phyloP scores from a whole-genome alignment of 2,329 filamentous ascomycete species.

The Scedosporium dehoogii region DNA sequence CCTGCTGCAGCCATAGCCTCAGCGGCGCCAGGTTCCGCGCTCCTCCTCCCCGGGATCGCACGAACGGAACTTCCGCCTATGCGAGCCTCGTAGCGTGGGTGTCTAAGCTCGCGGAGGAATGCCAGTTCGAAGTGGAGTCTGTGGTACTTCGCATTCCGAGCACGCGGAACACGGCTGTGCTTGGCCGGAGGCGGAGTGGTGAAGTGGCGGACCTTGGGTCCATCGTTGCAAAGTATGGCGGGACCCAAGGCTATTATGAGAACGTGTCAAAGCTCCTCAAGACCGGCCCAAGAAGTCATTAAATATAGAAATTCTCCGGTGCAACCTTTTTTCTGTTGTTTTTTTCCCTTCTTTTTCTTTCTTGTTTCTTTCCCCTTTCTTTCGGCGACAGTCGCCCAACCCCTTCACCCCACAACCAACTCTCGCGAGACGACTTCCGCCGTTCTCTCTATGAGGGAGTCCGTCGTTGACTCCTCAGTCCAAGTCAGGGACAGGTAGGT shows the following conservation, averaged over 20 bases:
- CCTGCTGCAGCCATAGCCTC: slow-evolving; percentile 87
- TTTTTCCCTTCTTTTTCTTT: too few relatives aligned
- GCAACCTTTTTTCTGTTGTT: not conserved
- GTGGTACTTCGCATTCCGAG: slow-evolving; percentile 88
- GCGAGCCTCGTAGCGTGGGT: slow-evolving; percentile 77
- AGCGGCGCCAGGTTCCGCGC: slow-evolving; percentile 67
- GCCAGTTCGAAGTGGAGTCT: slow-evolving; percentile 68
- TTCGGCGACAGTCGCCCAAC: too few relatives aligned
- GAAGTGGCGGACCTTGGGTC: slow-evolving; percentile 30
- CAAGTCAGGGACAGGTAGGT: slow-evolving; percentile 63
- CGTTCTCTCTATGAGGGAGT: not conserved
- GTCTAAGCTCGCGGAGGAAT: slow-evolving; percentile 54
- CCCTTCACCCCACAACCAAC: not conserved
- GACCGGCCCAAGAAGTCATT: slow-evolving; percentile 28
- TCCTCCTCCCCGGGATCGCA: slow-evolving; percentile 39
- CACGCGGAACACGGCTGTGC: slow-evolving; percentile 73
- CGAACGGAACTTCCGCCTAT: slow-evolving; percentile 59
- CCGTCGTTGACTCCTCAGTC: slow-evolving; percentile 20
- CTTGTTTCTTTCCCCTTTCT: too few relatives aligned
- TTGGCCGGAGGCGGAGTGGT: slow-evolving; percentile 45
- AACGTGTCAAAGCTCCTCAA: slow-evolving; percentile 54
- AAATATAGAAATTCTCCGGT: not conserved
- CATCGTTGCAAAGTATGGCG: slow-evolving; percentile 41
- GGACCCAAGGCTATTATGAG: slow-evolving; percentile 47
- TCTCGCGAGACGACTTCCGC: not conserved